phyloP scores from a whole-genome alignment of 169 alveolate species.

The Plasmodium chabaudi region DNA sequence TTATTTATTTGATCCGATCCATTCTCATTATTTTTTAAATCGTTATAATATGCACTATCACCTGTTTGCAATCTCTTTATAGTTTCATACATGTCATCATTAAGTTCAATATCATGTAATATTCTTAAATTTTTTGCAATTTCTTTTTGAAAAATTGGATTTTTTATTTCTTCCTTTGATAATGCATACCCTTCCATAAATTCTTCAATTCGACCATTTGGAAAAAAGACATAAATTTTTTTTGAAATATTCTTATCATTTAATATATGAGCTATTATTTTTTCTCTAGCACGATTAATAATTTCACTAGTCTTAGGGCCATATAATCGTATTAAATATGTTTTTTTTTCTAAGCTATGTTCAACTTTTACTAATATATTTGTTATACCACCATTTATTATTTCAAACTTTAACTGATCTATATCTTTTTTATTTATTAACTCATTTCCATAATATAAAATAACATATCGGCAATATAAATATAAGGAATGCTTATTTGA shows the following conservation, averaged over 20 bases:
- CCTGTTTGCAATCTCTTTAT: conserved; percentile 48
- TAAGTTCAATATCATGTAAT: conserved; percentile 74
- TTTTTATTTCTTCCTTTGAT: conserved; percentile 78
- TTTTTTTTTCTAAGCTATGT: conserved; percentile 44
- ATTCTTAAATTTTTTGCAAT: conserved; percentile 79
- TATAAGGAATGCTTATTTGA: conserved; percentile 35
- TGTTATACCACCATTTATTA: conserved; percentile 83
- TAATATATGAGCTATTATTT: conserved; percentile 76
- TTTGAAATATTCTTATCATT: conserved; percentile 78
- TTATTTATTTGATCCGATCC: conserved; percentile 11
- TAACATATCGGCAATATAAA: conserved; percentile 67
- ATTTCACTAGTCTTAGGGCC: conserved; percentile 82
- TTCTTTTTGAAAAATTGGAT: conserved; percentile 61
- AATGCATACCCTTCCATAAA: conserved; percentile 83
- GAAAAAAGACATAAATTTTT: conserved; percentile 80
- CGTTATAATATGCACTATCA: background rate
- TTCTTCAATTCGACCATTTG: conserved; percentile 85
- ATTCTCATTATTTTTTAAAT: background rate
- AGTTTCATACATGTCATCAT: conserved; percentile 61
- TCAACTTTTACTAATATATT: conserved; percentile 81
- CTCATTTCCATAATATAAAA: conserved; percentile 58
- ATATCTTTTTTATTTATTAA: conserved; percentile 19
- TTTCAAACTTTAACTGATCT: conserved; percentile 20
- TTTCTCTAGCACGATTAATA: conserved; percentile 83
- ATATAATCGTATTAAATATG: conserved; percentile 80